These are phyloP conservation scores for Lactifluus subvellereus DNA, from an alignment of 768 basidiomycete genomes.

Conservation along the genomic window DNA sequence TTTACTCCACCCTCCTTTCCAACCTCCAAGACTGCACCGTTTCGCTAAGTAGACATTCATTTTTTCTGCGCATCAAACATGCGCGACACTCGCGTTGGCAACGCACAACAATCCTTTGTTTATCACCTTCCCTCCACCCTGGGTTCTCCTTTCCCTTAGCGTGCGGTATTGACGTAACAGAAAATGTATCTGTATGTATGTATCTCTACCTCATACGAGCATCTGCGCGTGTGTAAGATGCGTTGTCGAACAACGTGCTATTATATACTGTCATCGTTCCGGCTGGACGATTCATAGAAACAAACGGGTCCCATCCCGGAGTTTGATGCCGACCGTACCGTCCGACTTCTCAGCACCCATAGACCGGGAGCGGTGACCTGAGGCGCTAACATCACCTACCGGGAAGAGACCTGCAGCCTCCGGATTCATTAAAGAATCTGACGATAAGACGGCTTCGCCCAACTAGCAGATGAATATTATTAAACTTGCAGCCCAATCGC, in stretches of 20 bases:
- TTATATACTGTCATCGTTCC: neutral
- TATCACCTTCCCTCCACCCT: neutral
- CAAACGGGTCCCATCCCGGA: neutral
- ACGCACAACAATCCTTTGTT: neutral
- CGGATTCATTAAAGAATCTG: neutral
- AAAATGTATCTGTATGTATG: conserved; percentile 3
- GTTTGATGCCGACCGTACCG: neutral
- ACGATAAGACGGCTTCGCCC: conserved; percentile 1
- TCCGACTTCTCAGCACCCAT: neutral
- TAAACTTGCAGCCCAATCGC: neutral
- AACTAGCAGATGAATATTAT: neutral
- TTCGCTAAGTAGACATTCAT: neutral
- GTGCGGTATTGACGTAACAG: conserved; percentile 1
- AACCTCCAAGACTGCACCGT: neutral
- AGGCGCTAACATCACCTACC: neutral
- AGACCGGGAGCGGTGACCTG: neutral
- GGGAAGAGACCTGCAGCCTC: neutral
- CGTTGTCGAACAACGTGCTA: neutral
- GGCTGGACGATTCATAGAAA: neutral
- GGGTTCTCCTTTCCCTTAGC: neutral
- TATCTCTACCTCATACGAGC: neutral
- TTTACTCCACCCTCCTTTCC: neutral
- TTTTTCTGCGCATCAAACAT: neutral
- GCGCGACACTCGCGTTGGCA: neutral
- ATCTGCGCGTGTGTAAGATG: neutral